These are phyloP conservation scores for Hymenotorrendiella dingleyae DNA, from an alignment of 2,329 filamentous ascomycete genomes.

Conservation along the genomic window DNA sequence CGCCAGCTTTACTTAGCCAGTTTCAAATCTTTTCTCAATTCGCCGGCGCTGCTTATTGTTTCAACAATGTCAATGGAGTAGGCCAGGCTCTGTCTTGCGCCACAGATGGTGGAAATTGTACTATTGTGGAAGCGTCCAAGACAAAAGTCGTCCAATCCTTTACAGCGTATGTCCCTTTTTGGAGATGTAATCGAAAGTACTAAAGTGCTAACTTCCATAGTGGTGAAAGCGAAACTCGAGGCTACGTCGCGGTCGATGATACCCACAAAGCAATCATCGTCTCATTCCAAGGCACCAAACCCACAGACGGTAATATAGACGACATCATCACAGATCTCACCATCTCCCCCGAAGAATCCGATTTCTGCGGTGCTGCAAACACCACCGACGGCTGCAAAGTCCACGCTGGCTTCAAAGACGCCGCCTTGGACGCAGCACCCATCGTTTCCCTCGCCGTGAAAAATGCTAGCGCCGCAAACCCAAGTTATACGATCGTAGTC, in stretches of 20 bases:
- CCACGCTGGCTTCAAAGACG: conserved; percentile 24
- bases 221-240: conserved; percentile 13
- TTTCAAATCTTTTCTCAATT: conserved; percentile 22
- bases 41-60: conserved; percentile 25
- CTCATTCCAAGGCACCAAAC: conserved; percentile 17
- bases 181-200: no score
- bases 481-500: conserved; percentile 23
- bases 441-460: conserved; percentile 17
- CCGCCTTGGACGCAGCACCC: conserved; percentile 15
- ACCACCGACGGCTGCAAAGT: conserved; percentile 18
- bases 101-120: conserved; percentile 15
- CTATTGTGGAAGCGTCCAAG: conserved; percentile 13
- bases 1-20: conserved; percentile 9
- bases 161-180: conserved; percentile 5
- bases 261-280: conserved; percentile 21
- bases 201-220: background rate
- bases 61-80: conserved; percentile 14
- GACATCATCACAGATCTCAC: conserved; percentile 9
- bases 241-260: conserved; percentile 20
- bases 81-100: conserved; percentile 15
- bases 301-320: background rate
- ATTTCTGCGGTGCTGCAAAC: conserved; percentile 13
- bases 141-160: conserved; percentile 13
- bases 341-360: conserved; percentile 7
- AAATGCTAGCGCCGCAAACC: conserved; percentile 11